Conservation (phyloP, 1,139 yeast species). For the Saccharomycopsis hybrid region DNA sequence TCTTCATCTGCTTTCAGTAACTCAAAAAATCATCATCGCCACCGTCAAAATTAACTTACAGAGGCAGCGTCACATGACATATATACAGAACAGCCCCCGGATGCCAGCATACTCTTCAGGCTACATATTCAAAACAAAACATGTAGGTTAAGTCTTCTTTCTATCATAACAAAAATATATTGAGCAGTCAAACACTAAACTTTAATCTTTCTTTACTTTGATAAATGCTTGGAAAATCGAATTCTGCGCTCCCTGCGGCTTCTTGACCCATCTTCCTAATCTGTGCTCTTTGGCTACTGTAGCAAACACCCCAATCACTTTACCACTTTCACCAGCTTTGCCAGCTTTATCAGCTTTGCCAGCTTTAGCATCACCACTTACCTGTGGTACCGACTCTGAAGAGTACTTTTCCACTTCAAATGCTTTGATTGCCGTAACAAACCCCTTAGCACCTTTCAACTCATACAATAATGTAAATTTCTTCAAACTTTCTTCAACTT, state of each 20-base stretch:
- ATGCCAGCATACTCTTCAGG: too few relatives aligned
- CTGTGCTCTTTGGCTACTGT: slow-evolving; percentile 79
- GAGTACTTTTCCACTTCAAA: slow-evolving; percentile 47
- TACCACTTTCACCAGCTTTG: slow-evolving; percentile 24
- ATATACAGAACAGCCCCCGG: too few relatives aligned
- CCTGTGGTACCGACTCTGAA: too few relatives aligned
- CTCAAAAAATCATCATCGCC: too few relatives aligned
- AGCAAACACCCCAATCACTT: slow-evolving; percentile 41
- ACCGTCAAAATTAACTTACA: too few relatives aligned
- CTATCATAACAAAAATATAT: too few relatives aligned
- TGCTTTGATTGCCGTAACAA: slow-evolving; percentile 61
- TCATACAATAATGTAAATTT: slow-evolving; percentile 52
- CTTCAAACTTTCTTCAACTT: slow-evolving; percentile 57
- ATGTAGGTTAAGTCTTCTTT: too few relatives aligned
- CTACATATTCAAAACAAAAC: too few relatives aligned
- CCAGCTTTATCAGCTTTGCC: slow-evolving; percentile 2
- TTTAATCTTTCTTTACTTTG: slow-evolving; percentile 23
- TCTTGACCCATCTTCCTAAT: slow-evolving; percentile 72
- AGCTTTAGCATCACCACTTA: too few relatives aligned
- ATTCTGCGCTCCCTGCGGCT: slow-evolving; percentile 41
- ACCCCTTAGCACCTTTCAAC: slow-evolving; percentile 49
- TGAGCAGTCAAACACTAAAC: too few relatives aligned
- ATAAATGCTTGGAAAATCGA: slow-evolving; percentile 43
- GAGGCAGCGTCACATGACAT: too few relatives aligned
- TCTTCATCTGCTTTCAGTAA: too few relatives aligned